A percentile compares a stretch with the other conserved stretches of the same genome.
Evolutionary conservation across 192 early-diverging fungal species (phyloP).

Genomic region (Glomus cerebriforme): DNA sequence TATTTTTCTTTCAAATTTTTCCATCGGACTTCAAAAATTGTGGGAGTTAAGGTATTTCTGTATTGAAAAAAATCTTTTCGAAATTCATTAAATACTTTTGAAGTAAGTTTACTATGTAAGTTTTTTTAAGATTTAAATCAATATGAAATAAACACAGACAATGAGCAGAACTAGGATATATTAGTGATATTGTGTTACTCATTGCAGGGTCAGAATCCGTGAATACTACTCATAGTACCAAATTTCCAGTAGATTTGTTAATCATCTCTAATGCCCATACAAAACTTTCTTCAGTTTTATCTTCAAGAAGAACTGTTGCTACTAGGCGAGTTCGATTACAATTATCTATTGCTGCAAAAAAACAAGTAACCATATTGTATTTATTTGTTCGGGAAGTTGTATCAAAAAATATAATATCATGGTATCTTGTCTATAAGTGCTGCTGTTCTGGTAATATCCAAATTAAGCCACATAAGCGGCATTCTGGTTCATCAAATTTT

Average conservation of each 20-base stretch:
- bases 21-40: not conserved
- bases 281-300: not conserved
- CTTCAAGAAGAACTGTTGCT: not conserved
- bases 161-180: not conserved
- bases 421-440: not conserved
- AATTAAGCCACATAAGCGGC: not conserved
- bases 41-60: not conserved
- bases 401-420: conserved; percentile 16
- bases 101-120: too few relatives aligned
- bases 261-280: not conserved
- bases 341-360: not conserved
- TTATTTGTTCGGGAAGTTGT: not conserved
- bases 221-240: too few relatives aligned
- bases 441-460: not conserved
- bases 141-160: not conserved
- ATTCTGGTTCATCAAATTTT: not conserved
- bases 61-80: too few relatives aligned
- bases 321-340: not conserved
- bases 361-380: not conserved
- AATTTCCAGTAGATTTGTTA: too few relatives aligned
- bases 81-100: too few relatives aligned
- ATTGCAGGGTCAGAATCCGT: not conserved
- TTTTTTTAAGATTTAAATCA: not conserved
- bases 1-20: not conserved
- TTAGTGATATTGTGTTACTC: not conserved